Conservation (phyloP, 306 rosid species). For the Delonix regia region DNA sequence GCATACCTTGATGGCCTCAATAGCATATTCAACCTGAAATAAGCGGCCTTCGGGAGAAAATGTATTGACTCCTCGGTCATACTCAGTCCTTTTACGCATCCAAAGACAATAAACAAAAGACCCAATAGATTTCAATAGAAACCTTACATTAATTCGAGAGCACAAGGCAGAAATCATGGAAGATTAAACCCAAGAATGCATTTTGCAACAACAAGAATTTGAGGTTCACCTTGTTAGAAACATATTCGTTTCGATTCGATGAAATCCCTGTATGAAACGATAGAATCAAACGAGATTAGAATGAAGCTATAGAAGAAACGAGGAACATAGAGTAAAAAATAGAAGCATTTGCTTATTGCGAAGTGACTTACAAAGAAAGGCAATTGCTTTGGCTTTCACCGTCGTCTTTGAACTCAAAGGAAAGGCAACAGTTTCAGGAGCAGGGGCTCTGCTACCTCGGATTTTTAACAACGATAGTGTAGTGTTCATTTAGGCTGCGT, state of each 20-base stretch:
- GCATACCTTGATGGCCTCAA: conserved; percentile 90
- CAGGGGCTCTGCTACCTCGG: too few relatives aligned
- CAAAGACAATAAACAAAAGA: conserved; percentile 6
- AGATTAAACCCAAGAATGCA: background rate
- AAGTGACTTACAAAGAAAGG: conserved; percentile 14
- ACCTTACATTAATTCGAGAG: background rate
- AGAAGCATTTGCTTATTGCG: background rate
- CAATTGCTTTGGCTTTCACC: background rate
- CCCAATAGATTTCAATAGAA: conserved; percentile 20
- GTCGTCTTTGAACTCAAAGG: background rate
- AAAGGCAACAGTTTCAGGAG: too few relatives aligned
- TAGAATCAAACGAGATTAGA: conserved; percentile 4
- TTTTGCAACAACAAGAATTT: background rate
- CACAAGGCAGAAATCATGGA: background rate
- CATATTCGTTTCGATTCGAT: conserved; percentile 45
- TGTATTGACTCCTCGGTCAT: conserved; percentile 97
- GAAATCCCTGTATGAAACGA: conserved; percentile 29
- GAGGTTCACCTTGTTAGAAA: conserved; percentile 81
- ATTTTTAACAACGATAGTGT: too few relatives aligned
- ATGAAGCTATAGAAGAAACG: background rate
- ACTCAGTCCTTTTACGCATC: conserved; percentile 74
- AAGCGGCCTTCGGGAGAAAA: conserved; percentile 97
- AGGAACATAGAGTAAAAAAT: background rate
- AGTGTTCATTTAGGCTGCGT: too few relatives aligned
- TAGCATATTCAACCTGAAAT: conserved; percentile 99